Evolutionary conservation across 805 yeast species (phyloP).

Genomic region (Starmerella apis): DNA sequence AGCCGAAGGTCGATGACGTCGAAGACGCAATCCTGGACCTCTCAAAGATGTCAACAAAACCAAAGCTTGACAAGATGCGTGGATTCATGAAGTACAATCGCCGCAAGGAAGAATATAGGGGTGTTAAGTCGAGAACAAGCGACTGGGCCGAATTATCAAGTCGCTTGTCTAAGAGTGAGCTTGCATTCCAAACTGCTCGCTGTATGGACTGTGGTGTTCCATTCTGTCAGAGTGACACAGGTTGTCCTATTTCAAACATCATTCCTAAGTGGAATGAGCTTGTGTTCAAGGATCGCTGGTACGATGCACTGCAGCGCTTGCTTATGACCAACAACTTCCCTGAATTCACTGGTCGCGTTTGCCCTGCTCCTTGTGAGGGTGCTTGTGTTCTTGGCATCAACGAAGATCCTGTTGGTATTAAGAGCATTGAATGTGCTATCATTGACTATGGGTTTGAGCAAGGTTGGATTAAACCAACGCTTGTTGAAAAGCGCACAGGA

Average conservation of each 20-base stretch:
- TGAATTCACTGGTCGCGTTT: constrained; percentile 93
- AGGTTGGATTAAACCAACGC: constrained; percentile 87
- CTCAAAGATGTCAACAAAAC: constrained; percentile 44
- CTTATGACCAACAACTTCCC: constrained; percentile 97
- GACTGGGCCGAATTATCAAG: constrained; percentile 90
- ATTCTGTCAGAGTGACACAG: constrained; percentile 94
- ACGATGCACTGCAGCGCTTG: constrained; percentile 79
- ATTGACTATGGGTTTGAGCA: constrained; percentile 92
- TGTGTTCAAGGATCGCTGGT: constrained; percentile 91
- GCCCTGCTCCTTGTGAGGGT: constrained; percentile 99
- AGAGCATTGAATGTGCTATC: constrained; percentile 89
- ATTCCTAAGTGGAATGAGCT: constrained; percentile 98
- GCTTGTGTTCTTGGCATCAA: constrained; percentile 89
- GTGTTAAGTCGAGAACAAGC: constrained; percentile 58
- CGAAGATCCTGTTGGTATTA: constrained; percentile 92
- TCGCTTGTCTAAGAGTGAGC: constrained; percentile 74
- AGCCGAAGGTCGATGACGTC: constrained; percentile 79
- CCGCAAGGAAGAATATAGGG: constrained; percentile 76
- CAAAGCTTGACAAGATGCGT: constrained; percentile 64
- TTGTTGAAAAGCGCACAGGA: constrained; percentile 75
- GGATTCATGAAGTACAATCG: constrained; percentile 93
- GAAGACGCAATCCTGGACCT: constrained; percentile 78
- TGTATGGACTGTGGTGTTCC: constrained; percentile 99
- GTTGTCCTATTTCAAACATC: constrained; percentile 93
- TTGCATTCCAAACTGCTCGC: constrained; percentile 85